These are phyloP conservation scores for Yarrowia sp. DNA, from an alignment of 805 yeast species.

Conservation along the genomic window DNA sequence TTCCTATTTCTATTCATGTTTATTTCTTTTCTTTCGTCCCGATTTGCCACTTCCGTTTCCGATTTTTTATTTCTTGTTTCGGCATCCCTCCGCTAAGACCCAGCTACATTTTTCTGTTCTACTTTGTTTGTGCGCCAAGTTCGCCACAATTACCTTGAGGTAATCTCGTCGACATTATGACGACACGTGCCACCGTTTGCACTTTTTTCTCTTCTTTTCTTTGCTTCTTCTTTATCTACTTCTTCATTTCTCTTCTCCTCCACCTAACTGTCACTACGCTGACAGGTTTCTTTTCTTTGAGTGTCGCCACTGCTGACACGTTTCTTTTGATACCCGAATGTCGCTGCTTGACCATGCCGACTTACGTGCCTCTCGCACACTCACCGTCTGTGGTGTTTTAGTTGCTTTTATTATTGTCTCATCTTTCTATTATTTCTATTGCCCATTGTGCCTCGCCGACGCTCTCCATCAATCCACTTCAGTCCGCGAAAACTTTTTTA, in stretches of 20 bases:
- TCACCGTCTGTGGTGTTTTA: slow-evolving; percentile 9
- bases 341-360: too few relatives aligned
- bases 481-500: neutral
- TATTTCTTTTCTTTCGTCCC: neutral
- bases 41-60: neutral
- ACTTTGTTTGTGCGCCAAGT: neutral
- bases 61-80: neutral
- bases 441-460: neutral
- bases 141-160: neutral
- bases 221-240: neutral
- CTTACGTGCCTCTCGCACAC: neutral
- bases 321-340: neutral
- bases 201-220: neutral
- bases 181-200: neutral
- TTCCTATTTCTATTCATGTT: neutral
- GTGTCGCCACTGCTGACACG: neutral
- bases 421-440: neutral
- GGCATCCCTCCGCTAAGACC: neutral
- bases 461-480: neutral
- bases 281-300: neutral
- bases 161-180: neutral
- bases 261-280: too few relatives aligned
- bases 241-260: neutral
- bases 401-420: neutral
- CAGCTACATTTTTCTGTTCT: neutral